Percentiles rank a stretch among this genome's conserved stretches.
These are phyloP conservation scores for Colletotrichum agaves DNA, from an alignment of 2,329 filamentous ascomycete genomes.

Conservation along the genomic window DNA sequence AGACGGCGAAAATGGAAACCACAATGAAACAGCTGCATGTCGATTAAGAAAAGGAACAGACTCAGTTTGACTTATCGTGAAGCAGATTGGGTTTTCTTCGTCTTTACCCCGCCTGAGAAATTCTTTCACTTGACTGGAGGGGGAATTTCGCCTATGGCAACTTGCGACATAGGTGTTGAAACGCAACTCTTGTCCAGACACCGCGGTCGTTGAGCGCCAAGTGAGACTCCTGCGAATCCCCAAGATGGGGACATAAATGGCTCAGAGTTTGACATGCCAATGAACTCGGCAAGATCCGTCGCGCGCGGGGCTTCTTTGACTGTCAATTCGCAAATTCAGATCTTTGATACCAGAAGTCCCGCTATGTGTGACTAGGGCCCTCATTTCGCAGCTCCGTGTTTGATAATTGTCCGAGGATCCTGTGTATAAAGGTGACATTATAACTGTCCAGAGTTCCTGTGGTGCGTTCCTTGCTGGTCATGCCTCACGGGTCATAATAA, in stretches of 20 bases:
- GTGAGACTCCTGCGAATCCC: slow-evolving; percentile 28
- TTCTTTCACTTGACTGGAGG: slow-evolving; percentile 10
- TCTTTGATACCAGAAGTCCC: not conserved
- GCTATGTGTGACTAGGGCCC: too few species aligned
- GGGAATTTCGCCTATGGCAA: slow-evolving; percentile 28
- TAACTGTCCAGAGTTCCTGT: too few species aligned
- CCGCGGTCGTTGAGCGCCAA: slow-evolving; percentile 24
- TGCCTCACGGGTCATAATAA: too few species aligned
- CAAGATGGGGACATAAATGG: not conserved
- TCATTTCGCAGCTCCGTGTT: too few species aligned
- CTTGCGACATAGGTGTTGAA: slow-evolving; percentile 32
- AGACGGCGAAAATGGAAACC: slow-evolving; percentile 15
- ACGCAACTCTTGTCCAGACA: slow-evolving; percentile 23
- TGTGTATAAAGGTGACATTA: too few species aligned
- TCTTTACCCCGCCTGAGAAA: slow-evolving; percentile 22
- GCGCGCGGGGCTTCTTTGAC: not conserved
- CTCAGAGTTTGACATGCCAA: not conserved
- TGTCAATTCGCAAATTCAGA: not conserved
- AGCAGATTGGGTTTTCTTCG: not conserved
- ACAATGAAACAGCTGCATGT: slow-evolving; percentile 18
- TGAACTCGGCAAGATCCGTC: not conserved
- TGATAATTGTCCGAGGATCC: too few species aligned
- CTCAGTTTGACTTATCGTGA: not conserved
- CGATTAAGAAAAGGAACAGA: slow-evolving; percentile 9
- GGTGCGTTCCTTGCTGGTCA: too few species aligned